These are phyloP conservation scores for Pseudogymnoascus destructans DNA, from an alignment of 2,329 filamentous ascomycete species.

Conservation along the genomic window DNA sequence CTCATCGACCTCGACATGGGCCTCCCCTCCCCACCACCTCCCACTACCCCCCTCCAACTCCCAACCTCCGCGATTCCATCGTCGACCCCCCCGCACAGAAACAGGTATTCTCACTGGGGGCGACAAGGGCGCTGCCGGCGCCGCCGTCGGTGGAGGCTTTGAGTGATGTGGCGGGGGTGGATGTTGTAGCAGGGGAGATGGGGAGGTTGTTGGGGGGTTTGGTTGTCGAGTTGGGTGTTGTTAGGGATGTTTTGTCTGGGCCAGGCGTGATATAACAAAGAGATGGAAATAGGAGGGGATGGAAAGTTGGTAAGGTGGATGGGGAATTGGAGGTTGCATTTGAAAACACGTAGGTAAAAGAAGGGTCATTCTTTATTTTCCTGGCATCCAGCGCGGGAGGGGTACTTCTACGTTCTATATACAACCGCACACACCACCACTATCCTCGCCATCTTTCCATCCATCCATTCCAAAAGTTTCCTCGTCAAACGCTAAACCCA, in stretches of 20 bases:
- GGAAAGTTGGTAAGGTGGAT: neutral
- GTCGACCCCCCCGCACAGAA: no score
- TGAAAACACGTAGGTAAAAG: neutral
- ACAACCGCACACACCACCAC: neutral
- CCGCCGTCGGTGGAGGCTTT: conserved; percentile 11
- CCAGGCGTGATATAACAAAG: neutral
- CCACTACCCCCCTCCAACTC: no score
- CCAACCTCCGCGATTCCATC: no score
- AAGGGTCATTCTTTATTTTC: neutral
- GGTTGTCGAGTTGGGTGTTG: neutral
- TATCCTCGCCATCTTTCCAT: neutral
- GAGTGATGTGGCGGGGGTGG: conserved; percentile 12
- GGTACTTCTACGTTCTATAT: neutral
- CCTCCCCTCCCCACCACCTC: no score
- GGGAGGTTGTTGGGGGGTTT: conserved; percentile 18
- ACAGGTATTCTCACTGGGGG: no score
- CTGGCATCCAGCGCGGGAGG: neutral
- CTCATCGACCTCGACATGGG: neutral
- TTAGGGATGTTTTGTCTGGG: neutral
- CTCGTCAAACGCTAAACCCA: conserved; percentile 25
- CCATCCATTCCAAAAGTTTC: neutral
- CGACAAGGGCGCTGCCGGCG: conserved; percentile 19
- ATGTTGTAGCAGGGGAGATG: conserved; percentile 14
- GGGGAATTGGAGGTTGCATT: neutral
- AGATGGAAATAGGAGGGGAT: no score